A percentile compares a stretch with the other conserved stretches of the same genome.
These are phyloP conservation scores for Monosporascus sp. DNA, from an alignment of 2,329 filamentous ascomycete genomes.

Conservation along the genomic window DNA sequence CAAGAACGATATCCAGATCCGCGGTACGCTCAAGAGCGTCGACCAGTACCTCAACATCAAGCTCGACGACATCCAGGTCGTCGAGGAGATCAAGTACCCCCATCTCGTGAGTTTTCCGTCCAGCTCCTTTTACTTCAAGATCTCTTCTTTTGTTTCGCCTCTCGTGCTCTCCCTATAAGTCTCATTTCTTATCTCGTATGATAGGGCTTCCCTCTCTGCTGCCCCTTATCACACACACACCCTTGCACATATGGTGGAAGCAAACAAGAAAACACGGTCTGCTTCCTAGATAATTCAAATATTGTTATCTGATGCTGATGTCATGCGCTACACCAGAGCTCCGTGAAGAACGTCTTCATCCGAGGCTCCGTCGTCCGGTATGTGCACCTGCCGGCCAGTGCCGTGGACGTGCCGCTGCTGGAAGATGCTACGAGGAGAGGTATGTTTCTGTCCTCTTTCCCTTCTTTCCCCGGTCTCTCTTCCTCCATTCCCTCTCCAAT, in stretches of 20 bases:
- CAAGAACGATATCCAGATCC: constrained; percentile 98
- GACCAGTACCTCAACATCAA: constrained; percentile 99
- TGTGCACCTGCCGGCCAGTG: constrained; percentile 76
- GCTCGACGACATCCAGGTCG: constrained; percentile 87
- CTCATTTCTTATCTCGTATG: neutral
- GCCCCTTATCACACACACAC: constrained; percentile 2
- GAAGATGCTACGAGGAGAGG: constrained; percentile 90
- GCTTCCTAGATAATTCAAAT: too few relatives aligned
- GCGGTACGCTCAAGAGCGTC: constrained; percentile 91
- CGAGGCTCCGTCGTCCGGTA: constrained; percentile 89
- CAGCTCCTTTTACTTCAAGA: neutral
- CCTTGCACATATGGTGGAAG: too few relatives aligned
- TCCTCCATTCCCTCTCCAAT: constrained; percentile 2
- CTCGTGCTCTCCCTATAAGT: neutral
- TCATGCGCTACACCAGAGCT: constrained; percentile 39
- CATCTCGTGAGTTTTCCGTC: constrained; percentile 60
- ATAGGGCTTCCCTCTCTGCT: neutral
- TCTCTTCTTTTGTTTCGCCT: neutral
- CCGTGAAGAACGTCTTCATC: constrained; percentile 95
- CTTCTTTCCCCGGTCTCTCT: neutral
- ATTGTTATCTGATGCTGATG: neutral
- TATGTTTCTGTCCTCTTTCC: constrained; percentile 31
- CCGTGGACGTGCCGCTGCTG: constrained; percentile 79
- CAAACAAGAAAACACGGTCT: too few relatives aligned
- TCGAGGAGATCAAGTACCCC: constrained; percentile 91